Conservation (phyloP, 768 basidiomycete genomes). For the Pulveroboletus ravenelii region DNA sequence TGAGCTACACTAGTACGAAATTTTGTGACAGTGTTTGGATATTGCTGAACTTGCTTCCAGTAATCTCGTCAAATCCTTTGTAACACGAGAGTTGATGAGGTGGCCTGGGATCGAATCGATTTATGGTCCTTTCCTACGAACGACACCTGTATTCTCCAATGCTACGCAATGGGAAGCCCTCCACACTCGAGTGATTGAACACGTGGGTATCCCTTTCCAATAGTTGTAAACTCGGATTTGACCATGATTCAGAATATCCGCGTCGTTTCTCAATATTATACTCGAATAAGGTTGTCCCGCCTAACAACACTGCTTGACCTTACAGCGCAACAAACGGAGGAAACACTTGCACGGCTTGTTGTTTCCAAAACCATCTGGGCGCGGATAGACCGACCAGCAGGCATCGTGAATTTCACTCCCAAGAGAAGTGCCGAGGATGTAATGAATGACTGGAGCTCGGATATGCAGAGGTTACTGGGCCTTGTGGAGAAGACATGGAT, state of each 20-base stretch:
- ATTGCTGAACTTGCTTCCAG: conserved; percentile 38
- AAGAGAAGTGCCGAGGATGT: conserved; percentile 85
- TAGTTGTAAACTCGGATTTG: background rate
- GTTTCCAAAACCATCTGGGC: conserved; percentile 93
- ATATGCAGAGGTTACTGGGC: conserved; percentile 88
- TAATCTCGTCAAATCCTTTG: conserved; percentile 91
- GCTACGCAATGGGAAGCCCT: conserved; percentile 91
- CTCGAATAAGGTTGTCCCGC: conserved; percentile 79
- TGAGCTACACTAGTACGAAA: conserved; percentile 76
- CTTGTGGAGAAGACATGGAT: conserved; percentile 99
- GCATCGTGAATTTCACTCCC: conserved; percentile 81
- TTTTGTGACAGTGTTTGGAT: conserved; percentile 2
- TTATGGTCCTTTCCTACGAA: conserved; percentile 79
- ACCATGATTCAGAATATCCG: conserved; percentile 75
- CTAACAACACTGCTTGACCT: conserved; percentile 87
- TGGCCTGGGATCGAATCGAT: conserved; percentile 92
- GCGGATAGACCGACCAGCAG: conserved; percentile 86
- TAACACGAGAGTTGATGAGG: conserved; percentile 88
- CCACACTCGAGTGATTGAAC: conserved; percentile 93
- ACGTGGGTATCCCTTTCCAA: conserved; percentile 51
- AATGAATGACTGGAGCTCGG: conserved; percentile 97
- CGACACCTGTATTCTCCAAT: conserved; percentile 74
- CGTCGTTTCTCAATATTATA: conserved; percentile 91
- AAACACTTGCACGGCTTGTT: conserved; percentile 83
- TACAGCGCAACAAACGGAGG: conserved; percentile 74